These are phyloP conservation scores for Euphorbia peplus DNA, from an alignment of 345 rosid species.

Conservation along the genomic window DNA sequence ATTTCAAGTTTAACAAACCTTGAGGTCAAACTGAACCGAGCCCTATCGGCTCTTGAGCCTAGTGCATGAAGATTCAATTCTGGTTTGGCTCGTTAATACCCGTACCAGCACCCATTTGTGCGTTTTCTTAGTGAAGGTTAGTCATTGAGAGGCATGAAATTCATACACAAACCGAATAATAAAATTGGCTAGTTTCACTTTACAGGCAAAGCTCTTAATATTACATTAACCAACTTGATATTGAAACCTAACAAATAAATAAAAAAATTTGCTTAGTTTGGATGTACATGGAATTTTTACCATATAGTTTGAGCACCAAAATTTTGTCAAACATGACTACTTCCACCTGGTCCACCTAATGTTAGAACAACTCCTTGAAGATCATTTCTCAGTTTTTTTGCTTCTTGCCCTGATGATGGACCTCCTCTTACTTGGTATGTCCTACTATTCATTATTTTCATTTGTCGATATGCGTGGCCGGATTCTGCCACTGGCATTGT, in stretches of 20 bases:
- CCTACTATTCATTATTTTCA: slow-evolving; percentile 20
- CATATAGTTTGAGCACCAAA: background rate
- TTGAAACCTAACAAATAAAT: background rate
- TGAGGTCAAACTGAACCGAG: no score
- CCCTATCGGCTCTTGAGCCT: no score
- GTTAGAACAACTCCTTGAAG: slow-evolving; percentile 67
- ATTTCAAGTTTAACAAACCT: no score
- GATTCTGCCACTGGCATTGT: slow-evolving; percentile 17
- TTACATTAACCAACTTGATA: background rate
- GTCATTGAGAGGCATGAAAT: background rate
- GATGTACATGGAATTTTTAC: slow-evolving; percentile 7
- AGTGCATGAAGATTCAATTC: no score
- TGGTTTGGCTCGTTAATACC: no score
- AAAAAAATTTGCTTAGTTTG: background rate
- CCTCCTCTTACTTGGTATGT: slow-evolving; percentile 20
- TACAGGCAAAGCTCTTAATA: background rate
- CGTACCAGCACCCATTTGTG: no score
- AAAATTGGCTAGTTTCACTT: no score
- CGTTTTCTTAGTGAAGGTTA: no score
- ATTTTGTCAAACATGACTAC: slow-evolving; percentile 21
- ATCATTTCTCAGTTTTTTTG: slow-evolving; percentile 48
- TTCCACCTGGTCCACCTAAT: slow-evolving; percentile 71
- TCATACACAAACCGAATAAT: background rate
- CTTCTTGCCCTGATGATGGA: slow-evolving; percentile 31
- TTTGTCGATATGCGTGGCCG: slow-evolving; percentile 20